phyloP scores from a whole-genome alignment of 2,329 filamentous ascomycete genomes.

The Fusarium succisae region DNA sequence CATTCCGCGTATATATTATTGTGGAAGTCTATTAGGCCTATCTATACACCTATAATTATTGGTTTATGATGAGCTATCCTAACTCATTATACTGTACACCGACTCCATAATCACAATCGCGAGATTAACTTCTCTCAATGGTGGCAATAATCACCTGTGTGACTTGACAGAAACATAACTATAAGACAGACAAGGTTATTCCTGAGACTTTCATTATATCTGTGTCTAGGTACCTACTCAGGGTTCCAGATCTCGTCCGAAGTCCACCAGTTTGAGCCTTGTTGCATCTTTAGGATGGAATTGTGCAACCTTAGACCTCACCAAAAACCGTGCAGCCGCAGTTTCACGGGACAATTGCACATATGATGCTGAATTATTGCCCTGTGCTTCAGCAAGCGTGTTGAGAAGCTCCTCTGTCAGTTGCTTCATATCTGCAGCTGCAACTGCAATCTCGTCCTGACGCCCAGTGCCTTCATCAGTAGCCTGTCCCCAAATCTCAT shows the following conservation, averaged over 20 bases:
- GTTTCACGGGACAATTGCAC: slow-evolving; percentile 68
- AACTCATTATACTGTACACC: not conserved
- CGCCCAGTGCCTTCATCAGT: slow-evolving; percentile 36
- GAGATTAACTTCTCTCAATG: not conserved
- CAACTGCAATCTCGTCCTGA: slow-evolving; percentile 60
- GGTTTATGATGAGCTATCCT: not conserved
- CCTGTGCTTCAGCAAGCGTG: slow-evolving; percentile 62
- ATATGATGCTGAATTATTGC: slow-evolving; percentile 66
- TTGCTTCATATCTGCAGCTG: slow-evolving; percentile 65
- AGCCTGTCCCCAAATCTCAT: slow-evolving; percentile 68
- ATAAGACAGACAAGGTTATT: not conserved
- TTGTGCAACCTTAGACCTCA: slow-evolving; percentile 71
- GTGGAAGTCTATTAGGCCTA: not conserved
- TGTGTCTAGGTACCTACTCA: slow-evolving; percentile 41
- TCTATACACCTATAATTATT: too few species aligned
- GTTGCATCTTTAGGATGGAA: slow-evolving; percentile 72
- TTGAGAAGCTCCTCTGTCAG: slow-evolving; percentile 71
- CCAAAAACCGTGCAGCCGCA: slow-evolving; percentile 70
- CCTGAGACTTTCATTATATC: not conserved
- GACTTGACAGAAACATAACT: not conserved
- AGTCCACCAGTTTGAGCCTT: slow-evolving; percentile 68
- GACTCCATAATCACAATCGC: not conserved
- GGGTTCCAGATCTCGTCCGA: slow-evolving; percentile 70
- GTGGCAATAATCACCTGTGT: not conserved
- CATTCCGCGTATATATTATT: not conserved